phyloP scores from a whole-genome alignment of 108 stramenopile genomes.

The Conticribra guillardii region DNA sequence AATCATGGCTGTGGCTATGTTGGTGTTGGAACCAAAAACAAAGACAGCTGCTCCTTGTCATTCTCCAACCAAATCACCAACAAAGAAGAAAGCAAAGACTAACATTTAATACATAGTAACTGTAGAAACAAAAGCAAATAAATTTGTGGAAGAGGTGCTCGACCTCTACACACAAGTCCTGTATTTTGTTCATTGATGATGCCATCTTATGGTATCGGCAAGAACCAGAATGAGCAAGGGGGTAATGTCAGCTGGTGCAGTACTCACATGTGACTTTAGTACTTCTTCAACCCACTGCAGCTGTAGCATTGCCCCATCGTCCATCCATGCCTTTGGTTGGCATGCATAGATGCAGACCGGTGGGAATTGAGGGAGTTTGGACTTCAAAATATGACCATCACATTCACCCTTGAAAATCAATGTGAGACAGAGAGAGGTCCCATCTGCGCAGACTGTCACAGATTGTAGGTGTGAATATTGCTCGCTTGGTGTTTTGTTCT shows the following conservation, averaged over 20 bases:
- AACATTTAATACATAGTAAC: too few species aligned
- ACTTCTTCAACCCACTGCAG: background rate
- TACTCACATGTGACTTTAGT: background rate
- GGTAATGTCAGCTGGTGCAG: conserved; percentile 3
- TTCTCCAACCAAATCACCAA: too few species aligned
- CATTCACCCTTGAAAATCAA: background rate
- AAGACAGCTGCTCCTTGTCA: too few species aligned
- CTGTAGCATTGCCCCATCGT: background rate
- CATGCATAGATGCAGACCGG: background rate
- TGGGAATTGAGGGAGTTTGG: background rate
- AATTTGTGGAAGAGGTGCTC: conserved; percentile 9
- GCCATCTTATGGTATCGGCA: conserved; percentile 34
- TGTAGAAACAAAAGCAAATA: too few species aligned
- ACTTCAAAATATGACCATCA: background rate
- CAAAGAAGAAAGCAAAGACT: too few species aligned
- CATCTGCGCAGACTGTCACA: background rate
- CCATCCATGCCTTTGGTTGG: conserved; percentile 1
- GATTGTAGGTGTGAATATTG: background rate
- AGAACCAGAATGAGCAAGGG: conserved; percentile 19
- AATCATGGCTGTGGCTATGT: too few species aligned
- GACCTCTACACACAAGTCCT: too few species aligned
- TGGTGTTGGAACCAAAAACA: too few species aligned
- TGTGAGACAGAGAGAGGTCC: background rate
- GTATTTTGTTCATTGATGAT: too few species aligned
- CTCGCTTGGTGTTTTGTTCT: background rate